Base-by-base conservation (phyloP, 1,284 basidiomycete genomes). In the Cutaneotrichosporon sp. region DNA sequence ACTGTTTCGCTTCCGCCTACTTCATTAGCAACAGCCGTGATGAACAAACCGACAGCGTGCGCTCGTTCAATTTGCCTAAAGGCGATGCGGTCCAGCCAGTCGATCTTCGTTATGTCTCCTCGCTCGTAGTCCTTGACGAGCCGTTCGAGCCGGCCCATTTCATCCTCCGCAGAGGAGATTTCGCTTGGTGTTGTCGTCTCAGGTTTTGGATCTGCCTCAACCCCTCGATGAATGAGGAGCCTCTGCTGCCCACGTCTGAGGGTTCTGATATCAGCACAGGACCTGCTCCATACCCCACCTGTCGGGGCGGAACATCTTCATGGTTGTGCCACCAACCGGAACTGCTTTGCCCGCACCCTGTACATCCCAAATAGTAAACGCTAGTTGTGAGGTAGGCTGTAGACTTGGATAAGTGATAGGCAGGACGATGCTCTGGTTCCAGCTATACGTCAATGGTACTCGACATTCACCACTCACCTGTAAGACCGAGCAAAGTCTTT, bases 111-210 rank as follows among this genome's bases (percentile, higher is more conserved):
- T n/a, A 98, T 78, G 70, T 97, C 92, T 0, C 91, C 91, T 4
- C 91, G 81, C 67, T 97, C 91, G 64, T 94, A 93, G 68, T 93
- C 92, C 79, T 97, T 97, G 53, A 97, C 87, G 11, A 97, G 81
- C 87, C 93, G 91, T 72, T 97, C 93, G 26, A 99, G 74, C 37
- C 93, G 78, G 2, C 90, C 93, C 87, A 94, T 90, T 74, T 97
- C 92, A 66, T 97, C 93, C 55, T 84, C 80, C 3, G 43, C 52
- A 8, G 46, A 39, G 1, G 56, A 83, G 11, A 86, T 67, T 65
- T 96, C 93, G 70, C 89, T 90, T 0, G 92, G 91, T 1, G 94
- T 98, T 0, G 82, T 80, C 0, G 85, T 83, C 38, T 94, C 85
- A 16, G 81, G 79, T 2, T 84, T 84, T 0, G 89, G 88, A 74